phyloP scores from a whole-genome alignment of 306 rosid genomes.

The Pueraria montana region DNA sequence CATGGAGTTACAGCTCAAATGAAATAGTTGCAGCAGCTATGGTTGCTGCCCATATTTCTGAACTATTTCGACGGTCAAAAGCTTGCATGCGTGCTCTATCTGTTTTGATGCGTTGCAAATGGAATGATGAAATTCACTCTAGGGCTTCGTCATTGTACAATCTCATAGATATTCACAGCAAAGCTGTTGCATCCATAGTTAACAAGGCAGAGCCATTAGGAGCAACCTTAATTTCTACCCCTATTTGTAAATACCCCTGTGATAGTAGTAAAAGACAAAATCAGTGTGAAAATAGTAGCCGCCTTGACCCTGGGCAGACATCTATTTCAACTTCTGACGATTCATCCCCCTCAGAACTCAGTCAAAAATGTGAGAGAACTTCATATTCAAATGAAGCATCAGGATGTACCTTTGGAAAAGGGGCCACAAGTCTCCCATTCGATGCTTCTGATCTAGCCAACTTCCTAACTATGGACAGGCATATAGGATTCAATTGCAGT shows the following conservation, averaged over 20 bases:
- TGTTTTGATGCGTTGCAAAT: slow-evolving; percentile 79
- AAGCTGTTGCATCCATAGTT: slow-evolving; percentile 82
- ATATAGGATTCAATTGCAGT: slow-evolving; percentile 78
- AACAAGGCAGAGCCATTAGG: slow-evolving; percentile 85
- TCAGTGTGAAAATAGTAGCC: slow-evolving; percentile 55
- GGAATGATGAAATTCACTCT: slow-evolving; percentile 77
- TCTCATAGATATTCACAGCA: slow-evolving; percentile 86
- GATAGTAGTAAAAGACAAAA: slow-evolving; percentile 56
- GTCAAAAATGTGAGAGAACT: slow-evolving; percentile 44
- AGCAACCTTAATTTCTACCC: slow-evolving; percentile 65
- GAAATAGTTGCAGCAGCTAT: slow-evolving; percentile 97
- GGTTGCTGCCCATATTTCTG: slow-evolving; percentile 96
- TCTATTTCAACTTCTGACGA: slow-evolving; percentile 45
- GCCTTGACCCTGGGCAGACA: slow-evolving; percentile 58
- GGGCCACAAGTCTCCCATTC: slow-evolving; percentile 61
- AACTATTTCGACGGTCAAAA: slow-evolving; percentile 81
- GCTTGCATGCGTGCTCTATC: slow-evolving; percentile 93
- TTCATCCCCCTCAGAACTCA: slow-evolving; percentile 50
- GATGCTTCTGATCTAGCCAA: slow-evolving; percentile 91
- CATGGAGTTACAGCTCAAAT: slow-evolving; percentile 90
- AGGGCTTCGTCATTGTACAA: slow-evolving; percentile 85
- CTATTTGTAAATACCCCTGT: slow-evolving; percentile 62
- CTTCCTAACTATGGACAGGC: slow-evolving; percentile 85
- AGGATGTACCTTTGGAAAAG: slow-evolving; percentile 61
- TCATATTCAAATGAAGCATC: slow-evolving; percentile 58